phyloP scores from a whole-genome alignment of 2,329 filamentous ascomycete species.

The Fusarium pseudocircinatum region DNA sequence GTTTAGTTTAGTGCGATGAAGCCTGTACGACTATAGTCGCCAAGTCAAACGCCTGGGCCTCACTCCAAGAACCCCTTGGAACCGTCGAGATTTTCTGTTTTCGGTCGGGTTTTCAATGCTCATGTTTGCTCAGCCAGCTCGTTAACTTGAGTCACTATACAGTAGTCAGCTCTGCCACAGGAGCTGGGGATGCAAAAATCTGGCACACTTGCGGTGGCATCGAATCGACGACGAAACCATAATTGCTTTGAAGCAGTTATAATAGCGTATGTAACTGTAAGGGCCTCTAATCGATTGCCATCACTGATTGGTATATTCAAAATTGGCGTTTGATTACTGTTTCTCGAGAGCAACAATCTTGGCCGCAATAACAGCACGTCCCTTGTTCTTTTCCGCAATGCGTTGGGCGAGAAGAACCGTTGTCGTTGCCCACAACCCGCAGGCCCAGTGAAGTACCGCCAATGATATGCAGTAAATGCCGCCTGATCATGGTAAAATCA shows the following conservation, averaged over 20 bases:
- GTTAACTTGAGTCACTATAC: slow-evolving; percentile 19
- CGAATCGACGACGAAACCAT: slow-evolving; percentile 27
- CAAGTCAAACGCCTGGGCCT: slow-evolving; percentile 41
- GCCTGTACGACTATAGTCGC: slow-evolving; percentile 35
- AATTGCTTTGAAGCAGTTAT: slow-evolving; percentile 26
- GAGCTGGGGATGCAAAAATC: slow-evolving; percentile 3
- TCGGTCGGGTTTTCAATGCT: slow-evolving; percentile 16
- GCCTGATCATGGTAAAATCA: slow-evolving; percentile 13
- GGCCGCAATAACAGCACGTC: slow-evolving; percentile 7
- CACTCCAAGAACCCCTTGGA: slow-evolving; percentile 28
- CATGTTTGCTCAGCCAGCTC: slow-evolving; percentile 1
- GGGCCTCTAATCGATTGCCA: background rate
- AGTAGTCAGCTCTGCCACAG: background rate
- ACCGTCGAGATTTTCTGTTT: slow-evolving; percentile 8
- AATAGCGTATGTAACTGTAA: slow-evolving; percentile 15
- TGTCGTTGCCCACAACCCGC: slow-evolving; percentile 21
- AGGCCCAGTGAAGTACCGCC: slow-evolving; percentile 17
- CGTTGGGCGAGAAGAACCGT: slow-evolving; percentile 31
- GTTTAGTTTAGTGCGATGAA: slow-evolving; percentile 35
- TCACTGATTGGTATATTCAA: slow-evolving; percentile 25
- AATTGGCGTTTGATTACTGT: slow-evolving; percentile 29
- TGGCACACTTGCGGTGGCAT: slow-evolving; percentile 23
- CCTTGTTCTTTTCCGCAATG: slow-evolving; percentile 13
- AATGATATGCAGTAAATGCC: slow-evolving; percentile 21
- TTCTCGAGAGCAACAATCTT: slow-evolving; percentile 14